phyloP scores from a whole-genome alignment of 208 protist genomes.

The Naegleria lovaniensis region DNA sequence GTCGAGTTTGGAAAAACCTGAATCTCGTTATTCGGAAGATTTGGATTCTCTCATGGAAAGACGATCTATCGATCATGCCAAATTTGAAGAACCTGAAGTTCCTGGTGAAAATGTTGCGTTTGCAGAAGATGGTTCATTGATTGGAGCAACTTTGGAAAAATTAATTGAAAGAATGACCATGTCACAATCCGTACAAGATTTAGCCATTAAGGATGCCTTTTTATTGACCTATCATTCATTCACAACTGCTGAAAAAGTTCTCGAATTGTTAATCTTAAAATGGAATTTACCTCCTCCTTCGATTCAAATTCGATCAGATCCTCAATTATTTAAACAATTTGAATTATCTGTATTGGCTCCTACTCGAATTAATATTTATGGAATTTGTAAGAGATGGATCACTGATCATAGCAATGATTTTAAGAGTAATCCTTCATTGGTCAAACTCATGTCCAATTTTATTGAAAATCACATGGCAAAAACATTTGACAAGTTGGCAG shows the following conservation, averaged over 20 bases:
- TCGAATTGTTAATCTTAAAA: not conserved
- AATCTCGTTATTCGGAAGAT: not conserved
- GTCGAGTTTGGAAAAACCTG: not conserved
- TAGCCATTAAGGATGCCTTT: not conserved
- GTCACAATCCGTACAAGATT: not conserved
- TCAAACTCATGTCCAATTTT: not conserved
- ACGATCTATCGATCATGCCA: not conserved
- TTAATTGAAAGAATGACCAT: not conserved
- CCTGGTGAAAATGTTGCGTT: not conserved
- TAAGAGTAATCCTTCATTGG: not conserved
- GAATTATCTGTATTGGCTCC: not conserved
- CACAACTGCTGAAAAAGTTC: not conserved
- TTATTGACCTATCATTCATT: constrained; percentile 3
- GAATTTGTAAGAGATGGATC: constrained; percentile 6
- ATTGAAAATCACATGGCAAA: constrained; percentile 24
- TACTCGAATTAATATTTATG: not conserved
- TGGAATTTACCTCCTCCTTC: not conserved
- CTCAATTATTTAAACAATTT: not conserved
- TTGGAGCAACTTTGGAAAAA: not conserved
- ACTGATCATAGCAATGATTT: not conserved
- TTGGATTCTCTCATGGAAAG: not conserved
- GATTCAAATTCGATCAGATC: not conserved
- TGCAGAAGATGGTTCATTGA: not conserved
- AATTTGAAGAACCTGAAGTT: not conserved
- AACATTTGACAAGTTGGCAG: not conserved